A percentile compares a stretch with the other conserved stretches of the same genome.
Evolutionary conservation across 805 yeast species (phyloP).

Genomic region (Metschnikowia amazonensis): DNA sequence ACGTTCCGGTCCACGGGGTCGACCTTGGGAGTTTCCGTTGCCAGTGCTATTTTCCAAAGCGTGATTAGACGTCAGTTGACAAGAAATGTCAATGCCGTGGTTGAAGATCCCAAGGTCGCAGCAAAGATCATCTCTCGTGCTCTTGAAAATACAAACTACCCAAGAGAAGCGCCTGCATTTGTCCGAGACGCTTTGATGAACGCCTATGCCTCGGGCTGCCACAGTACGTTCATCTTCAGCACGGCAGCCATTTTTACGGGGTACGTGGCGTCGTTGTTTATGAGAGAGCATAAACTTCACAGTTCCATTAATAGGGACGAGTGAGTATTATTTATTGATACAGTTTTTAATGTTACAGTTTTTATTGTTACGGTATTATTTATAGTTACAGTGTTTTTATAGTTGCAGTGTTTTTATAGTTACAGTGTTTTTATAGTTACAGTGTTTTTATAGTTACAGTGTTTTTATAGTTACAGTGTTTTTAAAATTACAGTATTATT

Average conservation of each 20-base stretch:
- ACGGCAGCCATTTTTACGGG: slow-evolving; percentile 39
- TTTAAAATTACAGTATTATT: too few species aligned
- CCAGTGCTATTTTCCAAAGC: slow-evolving; percentile 62
- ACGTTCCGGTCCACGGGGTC: slow-evolving; percentile 85
- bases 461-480: too few species aligned
- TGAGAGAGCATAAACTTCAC: slow-evolving; percentile 58
- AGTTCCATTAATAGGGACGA: slow-evolving; percentile 44
- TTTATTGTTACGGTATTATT: too few species aligned
- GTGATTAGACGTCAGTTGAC: slow-evolving; percentile 30
- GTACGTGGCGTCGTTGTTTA: slow-evolving; percentile 39
- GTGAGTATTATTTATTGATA: too few species aligned
- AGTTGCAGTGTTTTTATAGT: too few species aligned
- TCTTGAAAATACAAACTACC: slow-evolving; percentile 52
- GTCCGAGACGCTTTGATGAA: slow-evolving; percentile 44
- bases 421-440: too few species aligned
- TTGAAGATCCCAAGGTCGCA: slow-evolving; percentile 31
- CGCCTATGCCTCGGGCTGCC: slow-evolving; percentile 52
- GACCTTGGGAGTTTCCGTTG: slow-evolving; percentile 73
- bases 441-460: too few species aligned
- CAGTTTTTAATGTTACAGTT: too few species aligned
- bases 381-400: too few species aligned
- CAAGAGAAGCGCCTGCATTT: slow-evolving; percentile 50
- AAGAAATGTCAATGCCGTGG: slow-evolving; percentile 7
- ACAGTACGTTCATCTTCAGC: slow-evolving; percentile 51
- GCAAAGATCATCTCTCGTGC: slow-evolving; percentile 48